These are phyloP conservation scores for Lyophyllum decastes DNA, from an alignment of 768 basidiomycete genomes.

Conservation along the genomic window DNA sequence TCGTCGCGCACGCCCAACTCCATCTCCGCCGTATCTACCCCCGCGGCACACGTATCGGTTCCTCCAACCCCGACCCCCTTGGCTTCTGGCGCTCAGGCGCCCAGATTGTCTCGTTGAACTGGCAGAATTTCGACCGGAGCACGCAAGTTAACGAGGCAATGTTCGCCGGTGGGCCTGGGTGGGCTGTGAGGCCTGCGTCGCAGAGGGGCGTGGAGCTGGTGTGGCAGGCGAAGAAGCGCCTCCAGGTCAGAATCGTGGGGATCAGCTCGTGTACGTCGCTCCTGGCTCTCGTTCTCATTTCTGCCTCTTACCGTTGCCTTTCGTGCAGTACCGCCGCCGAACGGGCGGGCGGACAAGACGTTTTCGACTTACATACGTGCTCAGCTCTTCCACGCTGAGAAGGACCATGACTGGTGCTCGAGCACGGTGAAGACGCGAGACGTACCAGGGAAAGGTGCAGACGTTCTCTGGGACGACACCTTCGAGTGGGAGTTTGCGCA, in stretches of 20 bases:
- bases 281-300: constrained; percentile 2
- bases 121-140: constrained; percentile 60
- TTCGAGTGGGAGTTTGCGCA: constrained; percentile 52
- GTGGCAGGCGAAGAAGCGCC: constrained; percentile 10
- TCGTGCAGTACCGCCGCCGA: constrained; percentile 46
- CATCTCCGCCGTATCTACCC: constrained; percentile 62
- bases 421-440: constrained; percentile 37
- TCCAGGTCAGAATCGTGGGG: constrained; percentile 40
- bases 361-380: constrained; percentile 46
- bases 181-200: constrained; percentile 49
- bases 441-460: constrained; percentile 31
- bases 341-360: constrained; percentile 35
- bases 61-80: constrained; percentile 54
- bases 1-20: constrained; percentile 41
- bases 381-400: constrained; percentile 41
- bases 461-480: constrained; percentile 42
- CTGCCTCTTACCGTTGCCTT: not conserved
- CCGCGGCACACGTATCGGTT: constrained; percentile 54
- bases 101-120: constrained; percentile 60
- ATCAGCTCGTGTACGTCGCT: constrained; percentile 42
- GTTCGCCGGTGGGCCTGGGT: constrained; percentile 58
- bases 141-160: constrained; percentile 66
- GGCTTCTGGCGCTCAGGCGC: constrained; percentile 58
- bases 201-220: constrained; percentile 21
- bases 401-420: constrained; percentile 45